phyloP scores from a whole-genome alignment of 345 rosid species.

The Eutrema japonicum region DNA sequence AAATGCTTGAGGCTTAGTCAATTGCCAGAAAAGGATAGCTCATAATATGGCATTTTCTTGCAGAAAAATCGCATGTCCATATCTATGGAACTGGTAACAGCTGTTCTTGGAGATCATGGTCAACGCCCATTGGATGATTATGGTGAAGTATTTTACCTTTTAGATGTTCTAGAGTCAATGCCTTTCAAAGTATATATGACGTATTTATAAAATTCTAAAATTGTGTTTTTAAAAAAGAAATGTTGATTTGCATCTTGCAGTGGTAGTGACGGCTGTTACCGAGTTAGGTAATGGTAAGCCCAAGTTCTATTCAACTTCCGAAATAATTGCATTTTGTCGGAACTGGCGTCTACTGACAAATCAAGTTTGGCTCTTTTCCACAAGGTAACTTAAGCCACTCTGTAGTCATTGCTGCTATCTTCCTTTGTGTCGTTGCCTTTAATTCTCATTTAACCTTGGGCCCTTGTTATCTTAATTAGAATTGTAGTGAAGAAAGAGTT shows the following conservation, averaged over 20 bases:
- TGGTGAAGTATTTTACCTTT: slow-evolving; percentile 48
- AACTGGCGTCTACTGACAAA: slow-evolving; percentile 89
- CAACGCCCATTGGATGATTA: slow-evolving; percentile 91
- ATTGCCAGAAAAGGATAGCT: slow-evolving; percentile 12
- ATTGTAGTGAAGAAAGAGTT: slow-evolving; percentile 1
- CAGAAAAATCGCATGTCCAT: slow-evolving; percentile 77
- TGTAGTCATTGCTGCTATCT: not conserved
- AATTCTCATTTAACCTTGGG: not conserved
- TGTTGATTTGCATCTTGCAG: slow-evolving; percentile 49
- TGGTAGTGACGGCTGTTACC: slow-evolving; percentile 90
- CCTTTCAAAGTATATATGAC: not conserved
- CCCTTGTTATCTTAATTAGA: not conserved
- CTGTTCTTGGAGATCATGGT: slow-evolving; percentile 97
- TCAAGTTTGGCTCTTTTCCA: slow-evolving; percentile 89
- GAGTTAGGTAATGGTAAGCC: slow-evolving; percentile 90
- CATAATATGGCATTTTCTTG: slow-evolving; percentile 31
- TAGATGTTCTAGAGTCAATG: slow-evolving; percentile 9
- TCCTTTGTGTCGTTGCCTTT: not conserved
- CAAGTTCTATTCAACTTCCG: slow-evolving; percentile 88
- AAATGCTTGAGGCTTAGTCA: not conserved
- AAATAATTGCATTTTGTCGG: slow-evolving; percentile 79
- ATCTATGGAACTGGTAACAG: slow-evolving; percentile 97
- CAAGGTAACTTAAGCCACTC: slow-evolving; percentile 59
- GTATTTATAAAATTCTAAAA: not conserved
- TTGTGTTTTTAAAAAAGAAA: not conserved